A percentile compares a stretch with the other conserved stretches of the same genome.
These are phyloP conservation scores for Dioscorea dumetorum DNA, from an alignment of 106 monocot genomes.

Conservation along the genomic window DNA sequence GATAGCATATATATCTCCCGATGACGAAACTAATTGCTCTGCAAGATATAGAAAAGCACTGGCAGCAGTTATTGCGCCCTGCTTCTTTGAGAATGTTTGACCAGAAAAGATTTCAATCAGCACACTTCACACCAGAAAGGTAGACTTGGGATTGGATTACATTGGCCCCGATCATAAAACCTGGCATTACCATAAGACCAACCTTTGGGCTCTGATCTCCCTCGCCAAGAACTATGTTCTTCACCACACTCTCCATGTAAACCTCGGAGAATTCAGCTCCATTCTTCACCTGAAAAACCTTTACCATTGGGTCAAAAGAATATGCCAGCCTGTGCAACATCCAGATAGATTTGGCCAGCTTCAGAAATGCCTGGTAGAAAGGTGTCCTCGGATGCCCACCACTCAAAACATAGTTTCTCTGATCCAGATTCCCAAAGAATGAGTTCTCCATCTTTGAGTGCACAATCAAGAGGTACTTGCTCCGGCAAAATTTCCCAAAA, in stretches of 20 bases:
- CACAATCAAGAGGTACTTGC: constrained; percentile 50
- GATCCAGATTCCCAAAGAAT: constrained; percentile 81
- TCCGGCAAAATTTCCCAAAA: constrained; percentile 80
- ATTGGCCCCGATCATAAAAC: constrained; percentile 63
- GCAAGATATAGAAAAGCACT: no score
- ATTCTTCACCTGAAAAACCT: constrained; percentile 56
- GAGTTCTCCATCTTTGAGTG: constrained; percentile 76
- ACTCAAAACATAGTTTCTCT: constrained; percentile 59
- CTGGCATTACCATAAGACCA: constrained; percentile 82
- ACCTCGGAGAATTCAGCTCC: constrained; percentile 64
- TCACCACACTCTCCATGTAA: constrained; percentile 75
- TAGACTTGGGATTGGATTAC: constrained; percentile 71
- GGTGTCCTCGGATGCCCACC: constrained; percentile 86
- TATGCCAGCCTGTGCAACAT: constrained; percentile 63
- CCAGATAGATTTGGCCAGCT: constrained; percentile 71
- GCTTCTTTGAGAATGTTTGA: no score
- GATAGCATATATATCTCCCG: no score
- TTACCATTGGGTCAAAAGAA: constrained; percentile 70
- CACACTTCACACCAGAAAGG: constrained; percentile 44
- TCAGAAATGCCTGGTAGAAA: constrained; percentile 81
- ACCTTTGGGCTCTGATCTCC: constrained; percentile 42
- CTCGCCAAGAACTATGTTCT: constrained; percentile 23
- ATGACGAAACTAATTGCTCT: no score
- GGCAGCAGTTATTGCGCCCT: no score
- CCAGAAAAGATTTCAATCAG: constrained; percentile 23